Evolutionary conservation across 2,329 filamentous ascomycete genomes (phyloP).

Genomic region (Xylariales sp.): DNA sequence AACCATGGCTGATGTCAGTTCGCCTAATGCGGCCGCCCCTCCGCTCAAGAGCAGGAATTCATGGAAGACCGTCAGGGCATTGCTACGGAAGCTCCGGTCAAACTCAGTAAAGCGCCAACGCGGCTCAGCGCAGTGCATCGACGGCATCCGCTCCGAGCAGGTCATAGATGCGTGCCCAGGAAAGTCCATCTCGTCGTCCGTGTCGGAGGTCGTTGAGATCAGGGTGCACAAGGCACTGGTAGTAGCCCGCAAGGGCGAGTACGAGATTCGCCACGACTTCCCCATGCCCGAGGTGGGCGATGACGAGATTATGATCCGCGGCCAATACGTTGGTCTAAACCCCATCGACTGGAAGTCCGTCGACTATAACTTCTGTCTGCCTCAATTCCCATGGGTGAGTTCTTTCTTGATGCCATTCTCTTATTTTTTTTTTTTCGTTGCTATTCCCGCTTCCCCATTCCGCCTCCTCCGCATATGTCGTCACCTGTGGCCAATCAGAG

Average conservation of each 20-base stretch:
- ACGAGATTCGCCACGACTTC: constrained; percentile 19
- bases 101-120: constrained; percentile 10
- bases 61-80: constrained; percentile 16
- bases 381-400: constrained; percentile 25
- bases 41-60: constrained; percentile 12
- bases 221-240: constrained; percentile 19
- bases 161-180: too few species aligned
- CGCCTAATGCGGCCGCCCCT: too few species aligned
- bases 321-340: constrained; percentile 30
- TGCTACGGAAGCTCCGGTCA: constrained; percentile 14
- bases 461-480: not conserved
- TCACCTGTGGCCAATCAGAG: not conserved
- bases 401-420: too few species aligned
- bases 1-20: too few species aligned
- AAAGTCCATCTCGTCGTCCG: constrained; percentile 15
- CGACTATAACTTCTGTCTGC: constrained; percentile 37
- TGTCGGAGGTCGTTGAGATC: constrained; percentile 11
- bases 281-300: constrained; percentile 19
- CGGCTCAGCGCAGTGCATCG: constrained; percentile 7
- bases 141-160: too few species aligned
- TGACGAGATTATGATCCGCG: constrained; percentile 29
- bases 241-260: constrained; percentile 21
- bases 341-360: constrained; percentile 36
- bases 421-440: too few species aligned
- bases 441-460: not conserved